These are phyloP conservation scores for Mucor ambiguus DNA, from an alignment of 371 early-diverging fungal genomes.

Conservation along the genomic window DNA sequence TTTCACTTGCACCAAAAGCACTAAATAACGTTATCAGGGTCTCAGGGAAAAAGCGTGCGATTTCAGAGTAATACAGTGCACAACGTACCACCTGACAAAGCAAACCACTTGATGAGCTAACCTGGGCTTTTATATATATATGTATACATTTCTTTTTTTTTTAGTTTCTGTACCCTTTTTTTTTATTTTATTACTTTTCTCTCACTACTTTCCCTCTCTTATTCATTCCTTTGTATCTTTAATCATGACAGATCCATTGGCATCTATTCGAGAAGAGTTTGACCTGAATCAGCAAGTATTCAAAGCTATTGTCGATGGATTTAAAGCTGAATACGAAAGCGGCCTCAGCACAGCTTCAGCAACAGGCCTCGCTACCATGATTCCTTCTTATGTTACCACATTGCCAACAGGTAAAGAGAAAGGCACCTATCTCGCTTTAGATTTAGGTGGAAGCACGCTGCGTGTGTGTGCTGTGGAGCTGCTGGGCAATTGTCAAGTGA, in stretches of 20 bases:
- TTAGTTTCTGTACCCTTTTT: slow-evolving; percentile 5
- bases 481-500: slow-evolving; percentile 49
- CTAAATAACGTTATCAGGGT: slow-evolving; percentile 24
- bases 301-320: slow-evolving; percentile 51
- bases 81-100: slow-evolving; percentile 24
- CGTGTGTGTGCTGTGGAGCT: slow-evolving; percentile 68
- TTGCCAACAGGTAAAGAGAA: slow-evolving; percentile 81
- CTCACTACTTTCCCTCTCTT: not conserved
- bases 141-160: not conserved
- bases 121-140: not conserved
- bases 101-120: not conserved
- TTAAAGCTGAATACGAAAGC: slow-evolving; percentile 48
- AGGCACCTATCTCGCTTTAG: slow-evolving; percentile 88
- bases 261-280: slow-evolving; percentile 13
- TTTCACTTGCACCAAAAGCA: slow-evolving; percentile 1
- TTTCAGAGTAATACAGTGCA: slow-evolving; percentile 12
- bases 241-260: slow-evolving; percentile 11
- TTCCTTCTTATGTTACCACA: slow-evolving; percentile 83
- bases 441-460: slow-evolving; percentile 92
- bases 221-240: not conserved
- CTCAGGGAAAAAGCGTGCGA: slow-evolving; percentile 26
- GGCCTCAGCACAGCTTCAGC: slow-evolving; percentile 51
- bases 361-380: slow-evolving; percentile 55
- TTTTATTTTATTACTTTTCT: slow-evolving; percentile 13
- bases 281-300: slow-evolving; percentile 35